Percentiles rank a stretch among this genome's conserved stretches.
Conservation (phyloP, 169 alveolate genomes). For the Eimeria necatrix region DNA sequence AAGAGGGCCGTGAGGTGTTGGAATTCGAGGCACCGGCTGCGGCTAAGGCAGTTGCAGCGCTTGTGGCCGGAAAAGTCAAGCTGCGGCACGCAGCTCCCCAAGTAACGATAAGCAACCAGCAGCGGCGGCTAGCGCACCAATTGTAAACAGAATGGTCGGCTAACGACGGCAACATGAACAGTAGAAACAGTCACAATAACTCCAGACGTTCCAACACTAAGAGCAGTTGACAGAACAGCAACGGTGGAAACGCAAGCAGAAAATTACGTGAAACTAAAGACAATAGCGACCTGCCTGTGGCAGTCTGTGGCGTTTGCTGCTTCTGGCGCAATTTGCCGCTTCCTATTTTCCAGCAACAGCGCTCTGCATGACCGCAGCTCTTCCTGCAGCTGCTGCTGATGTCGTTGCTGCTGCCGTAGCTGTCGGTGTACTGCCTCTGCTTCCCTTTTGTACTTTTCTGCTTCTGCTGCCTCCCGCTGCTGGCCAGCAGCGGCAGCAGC, state of each 20-base stretch:
- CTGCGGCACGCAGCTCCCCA: too few species aligned
- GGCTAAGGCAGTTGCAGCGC: not conserved
- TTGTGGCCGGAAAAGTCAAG: not conserved
- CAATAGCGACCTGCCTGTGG: not conserved
- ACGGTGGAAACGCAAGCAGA: not conserved
- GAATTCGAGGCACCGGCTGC: not conserved
- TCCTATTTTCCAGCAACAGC: not conserved
- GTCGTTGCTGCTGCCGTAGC: constrained; percentile 41
- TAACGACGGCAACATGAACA: not conserved
- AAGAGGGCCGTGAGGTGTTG: not conserved
- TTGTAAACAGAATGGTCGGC: not conserved
- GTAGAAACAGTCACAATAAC: not conserved
- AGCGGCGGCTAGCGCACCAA: not conserved
- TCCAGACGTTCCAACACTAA: not conserved
- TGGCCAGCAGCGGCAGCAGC: constrained; percentile 47
- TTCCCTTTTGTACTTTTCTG: not conserved
- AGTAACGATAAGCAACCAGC: too few species aligned
- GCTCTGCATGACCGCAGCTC: not conserved
- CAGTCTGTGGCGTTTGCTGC: not conserved
- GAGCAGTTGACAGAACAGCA: constrained; percentile 5
- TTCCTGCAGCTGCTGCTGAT: constrained; percentile 28
- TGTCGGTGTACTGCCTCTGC: not conserved
- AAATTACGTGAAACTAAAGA: not conserved
- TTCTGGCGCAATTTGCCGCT: not conserved
- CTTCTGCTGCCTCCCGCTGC: constrained; percentile 26